Evolutionary conservation across 768 basidiomycete species (phyloP).

Genomic region (Dentipellis sp.): DNA sequence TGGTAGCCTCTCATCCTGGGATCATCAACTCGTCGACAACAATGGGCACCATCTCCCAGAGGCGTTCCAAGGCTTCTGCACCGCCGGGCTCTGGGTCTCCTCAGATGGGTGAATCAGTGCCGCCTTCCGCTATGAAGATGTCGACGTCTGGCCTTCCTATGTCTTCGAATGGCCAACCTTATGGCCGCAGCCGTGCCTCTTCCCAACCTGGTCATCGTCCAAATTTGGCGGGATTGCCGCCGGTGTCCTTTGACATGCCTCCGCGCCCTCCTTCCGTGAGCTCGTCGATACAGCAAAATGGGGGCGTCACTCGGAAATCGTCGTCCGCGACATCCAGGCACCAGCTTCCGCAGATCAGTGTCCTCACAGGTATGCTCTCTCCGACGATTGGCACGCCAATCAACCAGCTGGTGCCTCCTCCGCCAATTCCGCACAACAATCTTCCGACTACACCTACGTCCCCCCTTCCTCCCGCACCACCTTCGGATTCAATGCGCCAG

Average conservation of each 20-base stretch:
- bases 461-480: constrained; percentile 65
- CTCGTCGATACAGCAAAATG: constrained; percentile 29
- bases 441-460: constrained; percentile 71
- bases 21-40: constrained; percentile 51
- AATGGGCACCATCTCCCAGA: constrained; percentile 60
- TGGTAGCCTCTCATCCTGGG: constrained; percentile 8
- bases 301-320: constrained; percentile 38
- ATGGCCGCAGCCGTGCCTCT: constrained; percentile 50
- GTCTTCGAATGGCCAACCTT: not conserved
- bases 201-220: constrained; percentile 75
- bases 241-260: constrained; percentile 38
- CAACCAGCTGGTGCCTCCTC: constrained; percentile 33
- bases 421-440: constrained; percentile 41
- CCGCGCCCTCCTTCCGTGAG: constrained; percentile 39
- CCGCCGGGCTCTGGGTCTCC: constrained; percentile 31
- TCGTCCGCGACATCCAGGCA: constrained; percentile 50
- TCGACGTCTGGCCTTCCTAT: constrained; percentile 21
- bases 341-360: constrained; percentile 37
- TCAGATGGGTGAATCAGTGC: constrained; percentile 5
- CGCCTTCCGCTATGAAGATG: constrained; percentile 27
- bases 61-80: constrained; percentile 56
- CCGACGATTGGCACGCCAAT: constrained; percentile 22
- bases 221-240: constrained; percentile 32
- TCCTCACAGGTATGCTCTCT: constrained; percentile 43
- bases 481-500: constrained; percentile 64